Percentiles rank a stretch among this genome's conserved stretches.
Evolutionary conservation across 192 early-diverging fungal genomes (phyloP).

Genomic region (Lunasporangiospora selenospora): DNA sequence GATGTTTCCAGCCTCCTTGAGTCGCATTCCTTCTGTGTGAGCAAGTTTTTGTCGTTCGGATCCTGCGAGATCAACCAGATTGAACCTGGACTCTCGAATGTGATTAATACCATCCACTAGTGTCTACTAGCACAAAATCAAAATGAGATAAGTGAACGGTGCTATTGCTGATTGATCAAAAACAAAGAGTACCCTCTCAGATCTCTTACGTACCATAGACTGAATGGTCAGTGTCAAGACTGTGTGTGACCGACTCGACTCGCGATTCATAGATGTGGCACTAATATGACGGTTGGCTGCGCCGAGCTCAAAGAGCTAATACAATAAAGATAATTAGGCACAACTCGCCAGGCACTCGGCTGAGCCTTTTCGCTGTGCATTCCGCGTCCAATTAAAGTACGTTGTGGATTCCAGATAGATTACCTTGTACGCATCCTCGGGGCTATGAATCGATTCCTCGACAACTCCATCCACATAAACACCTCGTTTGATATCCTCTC

Average conservation of each 20-base stretch:
- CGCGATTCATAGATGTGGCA: constrained; percentile 84
- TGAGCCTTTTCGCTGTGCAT: no score
- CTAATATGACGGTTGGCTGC: constrained; percentile 73
- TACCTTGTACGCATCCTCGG: constrained; percentile 64
- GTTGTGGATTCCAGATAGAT: neutral
- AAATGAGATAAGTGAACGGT: no score
- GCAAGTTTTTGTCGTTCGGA: constrained; percentile 74
- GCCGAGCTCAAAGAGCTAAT: constrained; percentile 64
- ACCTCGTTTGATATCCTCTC: constrained; percentile 72
- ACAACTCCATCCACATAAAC: constrained; percentile 71
- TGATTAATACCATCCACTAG: constrained; percentile 61
- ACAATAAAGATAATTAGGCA: no score
- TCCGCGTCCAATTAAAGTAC: no score
- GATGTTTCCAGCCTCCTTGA: constrained; percentile 85
- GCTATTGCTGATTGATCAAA: no score
- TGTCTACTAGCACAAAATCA: constrained; percentile 26
- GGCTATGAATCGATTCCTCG: constrained; percentile 67
- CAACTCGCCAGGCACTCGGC: no score
- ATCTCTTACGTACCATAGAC: constrained; percentile 61
- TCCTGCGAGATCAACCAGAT: constrained; percentile 81
- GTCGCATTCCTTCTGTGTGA: constrained; percentile 64
- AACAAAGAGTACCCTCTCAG: no score
- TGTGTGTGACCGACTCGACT: constrained; percentile 82
- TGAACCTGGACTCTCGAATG: constrained; percentile 72
- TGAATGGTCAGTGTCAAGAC: constrained; percentile 81